Percentiles rank a stretch among this genome's conserved stretches.
phyloP scores from a whole-genome alignment of 2,329 filamentous ascomycete species.

The Nakataea oryzae region DNA sequence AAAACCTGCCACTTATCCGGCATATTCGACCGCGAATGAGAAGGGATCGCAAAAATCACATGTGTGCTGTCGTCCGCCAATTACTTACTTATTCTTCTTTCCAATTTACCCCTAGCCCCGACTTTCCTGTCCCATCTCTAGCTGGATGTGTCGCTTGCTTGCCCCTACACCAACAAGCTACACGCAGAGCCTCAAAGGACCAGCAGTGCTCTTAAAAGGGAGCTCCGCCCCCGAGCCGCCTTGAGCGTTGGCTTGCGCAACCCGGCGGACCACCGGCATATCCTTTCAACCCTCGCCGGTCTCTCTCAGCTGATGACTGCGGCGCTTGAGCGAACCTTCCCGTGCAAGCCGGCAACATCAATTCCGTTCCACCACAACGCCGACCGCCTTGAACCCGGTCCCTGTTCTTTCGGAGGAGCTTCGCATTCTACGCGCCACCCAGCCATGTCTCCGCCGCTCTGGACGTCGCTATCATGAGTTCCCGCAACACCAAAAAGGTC shows the following conservation, averaged over 20 bases:
- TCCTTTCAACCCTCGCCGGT: background rate
- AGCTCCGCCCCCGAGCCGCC: background rate
- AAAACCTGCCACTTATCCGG: background rate
- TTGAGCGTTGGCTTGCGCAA: background rate
- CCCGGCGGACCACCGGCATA: background rate
- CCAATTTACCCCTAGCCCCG: background rate
- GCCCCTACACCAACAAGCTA: background rate
- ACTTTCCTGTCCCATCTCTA: background rate
- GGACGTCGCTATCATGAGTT: background rate
- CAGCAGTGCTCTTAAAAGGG: background rate
- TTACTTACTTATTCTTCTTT: background rate
- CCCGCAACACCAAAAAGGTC: background rate
- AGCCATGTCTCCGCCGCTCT: background rate
- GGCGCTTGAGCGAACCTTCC: background rate
- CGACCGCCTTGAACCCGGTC: background rate
- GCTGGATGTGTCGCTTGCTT: background rate
- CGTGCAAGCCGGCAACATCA: background rate
- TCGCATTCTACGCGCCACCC: background rate
- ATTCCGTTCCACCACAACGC: background rate
- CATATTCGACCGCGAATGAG: background rate
- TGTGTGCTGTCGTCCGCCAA: background rate
- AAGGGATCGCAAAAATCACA: background rate
- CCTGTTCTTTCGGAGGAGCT: background rate
- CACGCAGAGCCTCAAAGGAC: background rate
- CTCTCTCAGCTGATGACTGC: background rate